Base-by-base conservation (phyloP, 2,329 filamentous ascomycete genomes). In the Metarhizium sp. region DNA sequence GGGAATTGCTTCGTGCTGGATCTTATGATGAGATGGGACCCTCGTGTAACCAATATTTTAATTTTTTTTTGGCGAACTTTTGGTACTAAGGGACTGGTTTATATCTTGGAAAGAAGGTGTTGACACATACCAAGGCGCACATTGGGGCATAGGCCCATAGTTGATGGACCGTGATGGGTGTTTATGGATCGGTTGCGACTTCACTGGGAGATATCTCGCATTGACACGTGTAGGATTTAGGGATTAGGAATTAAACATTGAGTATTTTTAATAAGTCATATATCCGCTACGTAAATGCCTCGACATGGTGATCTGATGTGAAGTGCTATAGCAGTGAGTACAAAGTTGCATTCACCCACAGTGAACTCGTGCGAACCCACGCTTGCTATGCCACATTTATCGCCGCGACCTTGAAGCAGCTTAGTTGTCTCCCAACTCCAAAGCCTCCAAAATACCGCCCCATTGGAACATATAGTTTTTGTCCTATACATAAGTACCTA, bases 401-500 rank as follows among this genome's bases (percentile, higher is more conserved):
- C 49, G 40, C 43, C 13, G n/a, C 6, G 43, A 43, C 13, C 16
- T 14, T n/a, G 25, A 25, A 25, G 25, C 25, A 25, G 25, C 25
- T 25, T 25, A 25, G 25, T 25, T 25, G 25, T 25, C 4, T 25
- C 4, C 25, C 25, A 25, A 25, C 25, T 4, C 25, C 4, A 25
- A 25, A 25, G 25, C 25, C 25, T 25, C 25, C 25, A 25, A 25
- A 25, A 4, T 1, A 25, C 25, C 25, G 25, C 40, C 40, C 13
- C 6, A 2, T 45, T 20, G 8, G 8, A 20, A 45, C 6, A 18
- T 16, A 0, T 5, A 18, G 42, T 8, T 20, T 20, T 13, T 29
- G 18, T 32, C 18, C 11, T 40, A 4, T 25, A 16, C 2, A 34
- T 2, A 25, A 25, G 20, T 25, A 43, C 25, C 14, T 58, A 84